Evolutionary conservation across 805 yeast genomes (phyloP), one percentile per base, ranked within the genome.

Genomic region (Yamadazyma nakazawae): DNA sequence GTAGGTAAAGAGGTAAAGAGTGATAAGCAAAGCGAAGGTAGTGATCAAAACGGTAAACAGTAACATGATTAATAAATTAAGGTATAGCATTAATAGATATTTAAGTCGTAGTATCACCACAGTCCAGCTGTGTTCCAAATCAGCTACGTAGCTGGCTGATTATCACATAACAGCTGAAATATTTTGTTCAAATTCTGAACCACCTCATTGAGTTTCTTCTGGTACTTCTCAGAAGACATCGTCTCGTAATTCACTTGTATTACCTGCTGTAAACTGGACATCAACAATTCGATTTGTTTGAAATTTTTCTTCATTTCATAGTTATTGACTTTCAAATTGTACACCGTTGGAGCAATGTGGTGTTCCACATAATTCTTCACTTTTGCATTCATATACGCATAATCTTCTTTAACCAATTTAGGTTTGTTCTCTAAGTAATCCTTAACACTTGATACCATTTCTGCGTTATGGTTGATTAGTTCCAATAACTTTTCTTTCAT

Each of bases 401-500:
- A 48, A 25, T 52, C 56, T 8, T 52, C 54, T 34, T 43, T 45
- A 4, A 48, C 14, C 3, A 55, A 51, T 9, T 48, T 50, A n/a
- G 62, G 59, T 25, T 49, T 57, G 16, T 58, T 52, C 17, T 50
- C 56, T 30, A 67, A 53, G 51, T 60, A 67, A 13, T 63, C 67
- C 36, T 63, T 61, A 17, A 70, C 66, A 9, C 65, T 62, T 9
- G 55, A 60, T 8, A 69, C 53, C 26, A 70, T 62, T 16, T 63
- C 70, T 35, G 62, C 58, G 48, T 68, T 65, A 45, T 67, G 73
- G 26, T 49, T 54, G 3, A 68, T 54, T 40, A 72, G 50, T 34
- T 66, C 74, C 16, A 45, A 34, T n/a, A 71, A 48, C 48, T 67
- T 65, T 7, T 55, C 63, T 5, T 60, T 42, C 3, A 67, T 45